Evolutionary conservation across 2,329 filamentous ascomycete genomes (phyloP).

Genomic region (Sclerotiophoma versabilis): DNA sequence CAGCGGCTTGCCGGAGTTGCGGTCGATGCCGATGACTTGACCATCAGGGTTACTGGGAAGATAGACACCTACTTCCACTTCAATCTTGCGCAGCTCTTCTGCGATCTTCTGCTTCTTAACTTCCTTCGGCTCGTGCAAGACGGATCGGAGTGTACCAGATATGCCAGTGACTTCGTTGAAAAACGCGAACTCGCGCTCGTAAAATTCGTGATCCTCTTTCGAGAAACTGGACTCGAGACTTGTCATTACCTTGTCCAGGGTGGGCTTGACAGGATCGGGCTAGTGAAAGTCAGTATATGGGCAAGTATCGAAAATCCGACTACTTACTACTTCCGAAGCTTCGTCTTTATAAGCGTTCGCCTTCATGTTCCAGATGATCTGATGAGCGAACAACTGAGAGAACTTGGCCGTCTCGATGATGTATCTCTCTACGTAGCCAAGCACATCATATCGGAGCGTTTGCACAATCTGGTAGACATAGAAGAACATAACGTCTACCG

Average conservation of each 20-base stretch:
- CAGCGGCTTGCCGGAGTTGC: constrained; percentile 95
- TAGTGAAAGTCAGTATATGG: constrained; percentile 42
- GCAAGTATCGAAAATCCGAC: not conserved
- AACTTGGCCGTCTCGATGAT: constrained; percentile 97
- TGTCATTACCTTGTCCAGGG: constrained; percentile 86
- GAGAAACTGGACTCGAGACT: constrained; percentile 86
- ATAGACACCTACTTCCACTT: constrained; percentile 96
- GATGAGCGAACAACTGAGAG: constrained; percentile 97
- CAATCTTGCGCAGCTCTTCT: constrained; percentile 95
- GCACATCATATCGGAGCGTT: constrained; percentile 85
- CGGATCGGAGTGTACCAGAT: constrained; percentile 92
- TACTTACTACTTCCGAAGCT: constrained; percentile 78
- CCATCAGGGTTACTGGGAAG: constrained; percentile 96
- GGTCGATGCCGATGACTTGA: constrained; percentile 95
- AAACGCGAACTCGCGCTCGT: constrained; percentile 95
- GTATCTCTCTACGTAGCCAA: constrained; percentile 95
- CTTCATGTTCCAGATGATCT: constrained; percentile 99
- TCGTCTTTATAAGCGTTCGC: constrained; percentile 98
- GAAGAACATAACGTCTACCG: constrained; percentile 97
- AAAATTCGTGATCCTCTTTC: constrained; percentile 79
- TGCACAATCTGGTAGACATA: constrained; percentile 99
- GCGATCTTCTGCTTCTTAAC: constrained; percentile 99
- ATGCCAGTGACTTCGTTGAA: constrained; percentile 96
- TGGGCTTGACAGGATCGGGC: constrained; percentile 92
- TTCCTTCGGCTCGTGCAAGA: constrained; percentile 88